Conservation (phyloP, 257 asterid species). For the Solanum tacnaense region DNA sequence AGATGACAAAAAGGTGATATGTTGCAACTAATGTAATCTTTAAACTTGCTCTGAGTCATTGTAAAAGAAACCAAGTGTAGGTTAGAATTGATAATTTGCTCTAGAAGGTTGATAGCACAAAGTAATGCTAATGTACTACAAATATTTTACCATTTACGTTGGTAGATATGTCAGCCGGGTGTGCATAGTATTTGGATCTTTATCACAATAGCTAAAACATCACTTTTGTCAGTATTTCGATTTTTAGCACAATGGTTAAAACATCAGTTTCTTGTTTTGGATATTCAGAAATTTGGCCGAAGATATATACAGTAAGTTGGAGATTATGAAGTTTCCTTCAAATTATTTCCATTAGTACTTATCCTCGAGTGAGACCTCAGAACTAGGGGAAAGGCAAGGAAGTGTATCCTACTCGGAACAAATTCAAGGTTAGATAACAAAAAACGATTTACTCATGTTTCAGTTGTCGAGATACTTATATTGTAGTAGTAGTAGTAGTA, state of each 20-base stretch:
- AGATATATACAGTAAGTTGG: not conserved
- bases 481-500: not conserved
- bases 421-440: not conserved
- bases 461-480: not conserved
- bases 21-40: not conserved
- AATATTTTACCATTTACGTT: not conserved
- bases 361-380: not conserved
- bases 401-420: not conserved
- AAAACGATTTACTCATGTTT: not conserved
- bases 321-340: not conserved
- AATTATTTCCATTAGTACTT: not conserved
- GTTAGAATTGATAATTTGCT: not conserved
- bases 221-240: not conserved
- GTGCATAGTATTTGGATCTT: not conserved
- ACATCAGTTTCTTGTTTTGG: not conserved
- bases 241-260: not conserved
- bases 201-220: not conserved
- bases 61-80: not conserved
- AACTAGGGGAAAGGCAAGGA: not conserved
- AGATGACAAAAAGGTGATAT: too few species aligned
- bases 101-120: not conserved
- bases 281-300: not conserved
- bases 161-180: not conserved
- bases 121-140: not conserved
- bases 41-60: not conserved